Conservation (phyloP, 768 basidiomycete genomes). For the Boletus reticuloceps region DNA sequence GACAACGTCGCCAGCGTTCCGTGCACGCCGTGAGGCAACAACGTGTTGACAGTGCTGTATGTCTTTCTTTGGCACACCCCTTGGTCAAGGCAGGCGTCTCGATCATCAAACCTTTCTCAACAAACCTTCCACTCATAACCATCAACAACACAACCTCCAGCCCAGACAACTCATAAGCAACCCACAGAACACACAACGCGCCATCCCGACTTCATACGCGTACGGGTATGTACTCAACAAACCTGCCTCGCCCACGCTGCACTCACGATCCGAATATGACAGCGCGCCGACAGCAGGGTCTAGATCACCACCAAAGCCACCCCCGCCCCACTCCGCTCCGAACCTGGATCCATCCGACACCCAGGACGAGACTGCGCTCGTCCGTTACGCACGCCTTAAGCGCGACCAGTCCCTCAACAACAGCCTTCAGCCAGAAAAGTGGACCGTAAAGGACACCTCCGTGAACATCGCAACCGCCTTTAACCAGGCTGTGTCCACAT, state of each 20-base stretch:
- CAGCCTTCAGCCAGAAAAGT: slow-evolving; percentile 57
- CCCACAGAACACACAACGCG: slow-evolving; percentile 35
- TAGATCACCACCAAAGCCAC: slow-evolving; percentile 58
- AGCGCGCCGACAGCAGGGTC: slow-evolving; percentile 57
- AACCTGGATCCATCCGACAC: slow-evolving; percentile 43
- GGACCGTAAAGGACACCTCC: slow-evolving; percentile 77
- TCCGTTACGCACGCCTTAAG: slow-evolving; percentile 47
- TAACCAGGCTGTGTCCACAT: slow-evolving; percentile 56
- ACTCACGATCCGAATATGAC: slow-evolving; percentile 13
- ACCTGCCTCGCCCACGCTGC: slow-evolving; percentile 7
- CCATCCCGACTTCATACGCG: slow-evolving; percentile 61
- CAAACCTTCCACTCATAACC: slow-evolving; percentile 40
- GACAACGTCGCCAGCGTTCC: background rate
- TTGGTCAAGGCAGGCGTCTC: slow-evolving; percentile 84
- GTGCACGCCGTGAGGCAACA: slow-evolving; percentile 10
- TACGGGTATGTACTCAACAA: slow-evolving; percentile 53
- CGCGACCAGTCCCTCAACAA: slow-evolving; percentile 35
- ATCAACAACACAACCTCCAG: slow-evolving; percentile 27
- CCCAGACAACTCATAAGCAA: slow-evolving; percentile 25
- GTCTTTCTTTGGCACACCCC: slow-evolving; percentile 83
- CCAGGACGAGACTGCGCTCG: slow-evolving; percentile 44
- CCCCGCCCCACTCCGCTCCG: slow-evolving; percentile 27
- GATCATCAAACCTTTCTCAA: slow-evolving; percentile 78
- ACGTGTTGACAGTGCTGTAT: slow-evolving; percentile 44
- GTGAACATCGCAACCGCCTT: slow-evolving; percentile 87